phyloP scores from a whole-genome alignment of 2,329 filamentous ascomycete genomes.

The Arthrobotrys musiformis region DNA sequence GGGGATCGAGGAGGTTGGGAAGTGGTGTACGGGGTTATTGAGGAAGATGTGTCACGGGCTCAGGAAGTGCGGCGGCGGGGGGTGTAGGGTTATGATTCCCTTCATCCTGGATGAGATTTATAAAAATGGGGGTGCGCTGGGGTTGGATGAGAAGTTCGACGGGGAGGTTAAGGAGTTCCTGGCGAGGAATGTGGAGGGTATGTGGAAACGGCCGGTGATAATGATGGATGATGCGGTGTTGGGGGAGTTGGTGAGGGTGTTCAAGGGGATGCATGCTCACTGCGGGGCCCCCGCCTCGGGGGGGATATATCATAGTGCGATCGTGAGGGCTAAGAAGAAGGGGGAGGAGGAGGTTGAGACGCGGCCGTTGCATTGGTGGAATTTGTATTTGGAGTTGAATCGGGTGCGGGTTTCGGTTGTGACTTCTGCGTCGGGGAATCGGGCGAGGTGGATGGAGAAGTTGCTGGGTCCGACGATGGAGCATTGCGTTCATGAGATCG shows the following conservation, averaged over 20 bases:
- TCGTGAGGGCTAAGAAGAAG: background rate
- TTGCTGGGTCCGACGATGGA: conserved; percentile 48
- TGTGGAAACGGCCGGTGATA: conserved; percentile 50
- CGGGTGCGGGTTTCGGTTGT: conserved; percentile 31
- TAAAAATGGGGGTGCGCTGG: conserved; percentile 47
- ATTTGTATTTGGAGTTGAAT: conserved; percentile 35
- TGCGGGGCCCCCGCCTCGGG: background rate
- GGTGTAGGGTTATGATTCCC: conserved; percentile 55
- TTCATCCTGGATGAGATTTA: conserved; percentile 53
- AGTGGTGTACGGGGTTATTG: conserved; percentile 54
- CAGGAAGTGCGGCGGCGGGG: conserved; percentile 49
- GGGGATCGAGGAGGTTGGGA: conserved; percentile 46
- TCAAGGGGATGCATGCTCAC: conserved; percentile 19
- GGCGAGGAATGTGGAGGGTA: conserved; percentile 43
- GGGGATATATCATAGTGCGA: background rate
- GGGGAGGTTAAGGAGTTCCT: conserved; percentile 18
- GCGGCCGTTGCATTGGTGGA: conserved; percentile 41
- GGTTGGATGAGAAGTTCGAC: background rate
- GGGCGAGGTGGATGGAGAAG: conserved; percentile 36
- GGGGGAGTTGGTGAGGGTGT: conserved; percentile 23
- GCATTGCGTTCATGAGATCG: conserved; percentile 46
- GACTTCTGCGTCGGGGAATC: conserved; percentile 20
- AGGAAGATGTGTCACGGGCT: conserved; percentile 56
- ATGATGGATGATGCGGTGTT: conserved; percentile 30
- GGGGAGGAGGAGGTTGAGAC: background rate